Percentiles rank a stretch among this genome's conserved stretches.
These are phyloP conservation scores for Backusella macrospora DNA, from an alignment of 192 early-diverging fungal species.

Conservation along the genomic window DNA sequence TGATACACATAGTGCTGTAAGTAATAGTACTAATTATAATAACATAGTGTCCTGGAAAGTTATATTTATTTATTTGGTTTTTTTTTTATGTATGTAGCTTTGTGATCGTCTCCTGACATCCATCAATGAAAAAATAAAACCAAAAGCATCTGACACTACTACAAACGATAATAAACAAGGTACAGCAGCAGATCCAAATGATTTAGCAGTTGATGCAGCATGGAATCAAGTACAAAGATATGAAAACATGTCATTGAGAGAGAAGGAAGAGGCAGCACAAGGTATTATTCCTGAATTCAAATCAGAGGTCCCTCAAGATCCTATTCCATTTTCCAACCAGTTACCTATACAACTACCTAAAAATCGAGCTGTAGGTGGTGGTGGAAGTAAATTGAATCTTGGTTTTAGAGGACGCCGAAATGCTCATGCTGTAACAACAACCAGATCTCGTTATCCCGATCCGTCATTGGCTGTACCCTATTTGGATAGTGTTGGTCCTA, in stretches of 20 bases:
- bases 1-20: neutral
- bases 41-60: neutral
- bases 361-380: neutral
- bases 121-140: slow-evolving; percentile 13
- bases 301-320: neutral
- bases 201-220: slow-evolving; percentile 16
- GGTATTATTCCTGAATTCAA: slow-evolving; percentile 1
- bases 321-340: neutral
- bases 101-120: slow-evolving; percentile 2
- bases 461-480: slow-evolving; percentile 15
- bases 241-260: slow-evolving; percentile 29
- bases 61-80: slow-evolving; percentile 3
- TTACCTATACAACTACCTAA: neutral
- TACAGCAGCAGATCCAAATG: neutral
- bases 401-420: slow-evolving; percentile 16
- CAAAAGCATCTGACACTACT: neutral
- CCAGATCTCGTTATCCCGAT: slow-evolving; percentile 19
- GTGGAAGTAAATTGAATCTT: neutral
- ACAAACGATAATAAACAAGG: neutral
- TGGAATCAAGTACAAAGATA: slow-evolving; percentile 29
- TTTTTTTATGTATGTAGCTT: neutral
- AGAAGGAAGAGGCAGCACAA: slow-evolving; percentile 30
- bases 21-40: neutral
- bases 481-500: slow-evolving; percentile 13
- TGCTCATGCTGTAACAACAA: neutral